A percentile compares a stretch with the other conserved stretches of the same genome.
Conservation (phyloP, 2,329 filamentous ascomycete species). For the Clonostachys sp. region DNA sequence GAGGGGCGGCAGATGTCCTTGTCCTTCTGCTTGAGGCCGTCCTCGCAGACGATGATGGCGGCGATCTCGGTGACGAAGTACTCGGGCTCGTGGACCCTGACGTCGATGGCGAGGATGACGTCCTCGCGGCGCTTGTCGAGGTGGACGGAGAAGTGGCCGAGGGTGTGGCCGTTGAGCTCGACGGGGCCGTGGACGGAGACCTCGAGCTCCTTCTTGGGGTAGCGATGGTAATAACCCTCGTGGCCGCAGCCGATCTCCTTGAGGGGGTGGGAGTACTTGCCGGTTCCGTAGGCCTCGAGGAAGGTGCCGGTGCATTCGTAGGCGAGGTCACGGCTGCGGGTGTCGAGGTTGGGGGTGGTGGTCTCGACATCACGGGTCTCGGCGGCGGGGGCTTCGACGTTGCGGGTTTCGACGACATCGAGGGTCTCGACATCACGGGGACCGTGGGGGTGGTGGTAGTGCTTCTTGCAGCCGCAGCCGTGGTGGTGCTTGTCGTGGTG, state of each 20-base stretch:
- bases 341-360: not conserved
- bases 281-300: conserved; percentile 2
- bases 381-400: not conserved
- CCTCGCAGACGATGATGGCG: conserved; percentile 5
- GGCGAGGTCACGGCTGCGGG: not conserved
- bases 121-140: conserved; percentile 3
- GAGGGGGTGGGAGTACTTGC: conserved; percentile 1
- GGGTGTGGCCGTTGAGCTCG: conserved; percentile 1
- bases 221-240: conserved; percentile 5
- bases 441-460: not conserved
- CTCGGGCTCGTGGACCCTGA: conserved; percentile 2
- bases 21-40: conserved; percentile 4
- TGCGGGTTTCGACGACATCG: not conserved
- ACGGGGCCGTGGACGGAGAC: conserved; percentile 4
- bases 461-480: too few species aligned
- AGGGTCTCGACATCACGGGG: not conserved
- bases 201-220: conserved; percentile 4
- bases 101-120: conserved; percentile 3
- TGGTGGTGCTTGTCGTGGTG: not conserved
- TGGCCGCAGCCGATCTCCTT: conserved; percentile 3
- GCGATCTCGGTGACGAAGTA: conserved; percentile 6
- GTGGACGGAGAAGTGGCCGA: conserved; percentile 3
- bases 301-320: conserved; percentile 3
- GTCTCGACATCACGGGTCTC: not conserved
- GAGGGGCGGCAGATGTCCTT: conserved; percentile 12